Percentiles rank a stretch among this genome's conserved stretches.
These are phyloP conservation scores for Yamadazyma kitorensis DNA, from an alignment of 805 yeast genomes.

Conservation along the genomic window DNA sequence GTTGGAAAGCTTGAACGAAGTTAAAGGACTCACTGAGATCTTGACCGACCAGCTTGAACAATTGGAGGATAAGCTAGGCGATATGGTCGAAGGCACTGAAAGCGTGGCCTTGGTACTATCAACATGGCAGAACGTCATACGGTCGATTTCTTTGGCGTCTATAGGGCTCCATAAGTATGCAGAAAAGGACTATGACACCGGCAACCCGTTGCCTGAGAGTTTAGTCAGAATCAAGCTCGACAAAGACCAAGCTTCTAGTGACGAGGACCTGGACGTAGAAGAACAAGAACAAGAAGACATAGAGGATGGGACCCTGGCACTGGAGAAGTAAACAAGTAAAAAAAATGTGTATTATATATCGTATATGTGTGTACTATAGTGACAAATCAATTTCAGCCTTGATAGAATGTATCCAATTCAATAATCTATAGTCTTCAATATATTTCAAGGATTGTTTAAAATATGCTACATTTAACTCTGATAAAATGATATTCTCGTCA, in stretches of 20 bases:
- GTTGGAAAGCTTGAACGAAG: conserved; percentile 46
- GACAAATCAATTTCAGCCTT: conserved; percentile 17
- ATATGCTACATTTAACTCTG: conserved; percentile 11
- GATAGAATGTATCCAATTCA: conserved; percentile 20
- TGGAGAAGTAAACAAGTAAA: background rate
- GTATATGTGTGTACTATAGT: conserved; percentile 8
- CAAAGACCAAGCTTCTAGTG: conserved; percentile 15
- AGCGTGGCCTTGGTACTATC: conserved; percentile 57
- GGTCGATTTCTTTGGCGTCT: conserved; percentile 60
- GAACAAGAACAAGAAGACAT: conserved; percentile 1
- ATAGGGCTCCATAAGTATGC: conserved; percentile 45
- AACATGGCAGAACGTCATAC: conserved; percentile 63
- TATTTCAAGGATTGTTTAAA: conserved; percentile 4
- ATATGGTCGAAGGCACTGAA: conserved; percentile 55
- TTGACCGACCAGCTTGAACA: conserved; percentile 47
- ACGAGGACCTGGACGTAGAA: conserved; percentile 7
- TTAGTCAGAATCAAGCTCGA: conserved; percentile 57
- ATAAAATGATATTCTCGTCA: conserved; percentile 6
- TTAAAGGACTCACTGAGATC: conserved; percentile 44
- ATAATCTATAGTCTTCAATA: conserved; percentile 9
- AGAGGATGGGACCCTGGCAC: background rate
- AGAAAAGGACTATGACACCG: conserved; percentile 39
- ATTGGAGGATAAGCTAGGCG: conserved; percentile 47
- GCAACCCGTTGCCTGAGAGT: conserved; percentile 60
- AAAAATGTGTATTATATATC: conserved; percentile 3